Percentiles rank a stretch among this genome's conserved stretches.
Conservation (phyloP, 2,329 filamentous ascomycete species). For the Lachnellula arida region DNA sequence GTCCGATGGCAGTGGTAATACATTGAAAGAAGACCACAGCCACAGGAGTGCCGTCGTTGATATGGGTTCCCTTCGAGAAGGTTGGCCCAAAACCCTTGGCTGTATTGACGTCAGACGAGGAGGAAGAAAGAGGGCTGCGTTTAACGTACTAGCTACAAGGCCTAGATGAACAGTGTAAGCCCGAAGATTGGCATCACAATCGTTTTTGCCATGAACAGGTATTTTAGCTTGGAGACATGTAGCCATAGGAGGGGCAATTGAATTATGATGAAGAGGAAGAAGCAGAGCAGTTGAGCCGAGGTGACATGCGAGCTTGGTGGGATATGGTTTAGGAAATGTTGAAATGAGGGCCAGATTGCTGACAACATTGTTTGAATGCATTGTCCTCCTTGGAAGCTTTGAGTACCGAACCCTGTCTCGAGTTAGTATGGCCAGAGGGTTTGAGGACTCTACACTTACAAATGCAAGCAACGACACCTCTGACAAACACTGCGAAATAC, state of each 20-base stretch:
- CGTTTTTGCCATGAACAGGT: slow-evolving; percentile 46
- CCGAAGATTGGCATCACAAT: slow-evolving; percentile 1
- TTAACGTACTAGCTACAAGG: not conserved
- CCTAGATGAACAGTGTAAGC: not conserved
- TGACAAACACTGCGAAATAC: slow-evolving; percentile 35
- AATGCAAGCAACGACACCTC: slow-evolving; percentile 28
- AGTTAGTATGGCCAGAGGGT: not conserved
- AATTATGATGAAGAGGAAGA: slow-evolving; percentile 37
- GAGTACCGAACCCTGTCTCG: slow-evolving; percentile 18
- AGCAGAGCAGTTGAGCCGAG: slow-evolving; percentile 47
- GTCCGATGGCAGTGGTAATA: not conserved
- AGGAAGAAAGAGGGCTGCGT: too few species aligned
- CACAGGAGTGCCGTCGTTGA: not conserved
- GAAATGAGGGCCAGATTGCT: slow-evolving; percentile 48
- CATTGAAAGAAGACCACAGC: not conserved
- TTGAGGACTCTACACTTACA: slow-evolving; percentile 8
- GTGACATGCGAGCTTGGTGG: slow-evolving; percentile 44
- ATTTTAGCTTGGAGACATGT: slow-evolving; percentile 40
- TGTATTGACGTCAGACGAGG: not conserved
- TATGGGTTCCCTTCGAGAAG: not conserved
- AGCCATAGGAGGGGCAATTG: slow-evolving; percentile 40
- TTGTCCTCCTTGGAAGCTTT: slow-evolving; percentile 22
- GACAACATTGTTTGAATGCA: slow-evolving; percentile 33
- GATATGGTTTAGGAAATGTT: slow-evolving; percentile 46
- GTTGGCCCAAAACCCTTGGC: not conserved